Conservation (phyloP, 306 rosid species). For the Begonia peltatifolia region DNA sequence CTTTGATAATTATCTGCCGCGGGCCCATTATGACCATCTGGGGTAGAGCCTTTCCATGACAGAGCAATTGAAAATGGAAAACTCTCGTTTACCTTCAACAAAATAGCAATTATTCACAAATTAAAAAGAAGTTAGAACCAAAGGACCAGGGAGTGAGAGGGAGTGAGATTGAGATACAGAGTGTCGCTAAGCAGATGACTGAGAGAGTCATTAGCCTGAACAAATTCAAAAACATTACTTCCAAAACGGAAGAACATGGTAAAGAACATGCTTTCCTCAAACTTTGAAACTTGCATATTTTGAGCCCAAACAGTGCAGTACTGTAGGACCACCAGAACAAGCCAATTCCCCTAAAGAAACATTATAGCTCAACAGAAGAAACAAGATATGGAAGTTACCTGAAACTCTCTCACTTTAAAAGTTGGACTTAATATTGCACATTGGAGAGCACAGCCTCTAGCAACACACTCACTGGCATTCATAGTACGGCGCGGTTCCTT, state of each 20-base stretch:
- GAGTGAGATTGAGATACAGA: too few relatives aligned
- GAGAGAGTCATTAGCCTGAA: too few relatives aligned
- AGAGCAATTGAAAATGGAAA: constrained; percentile 65
- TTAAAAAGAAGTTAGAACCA: too few relatives aligned
- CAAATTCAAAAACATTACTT: too few relatives aligned
- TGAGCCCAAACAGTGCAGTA: too few relatives aligned
- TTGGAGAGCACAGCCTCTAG: constrained; percentile 82
- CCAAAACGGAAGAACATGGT: too few relatives aligned
- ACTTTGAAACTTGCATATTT: too few relatives aligned
- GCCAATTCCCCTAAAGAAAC: too few relatives aligned
- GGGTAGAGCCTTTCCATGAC: constrained; percentile 69
- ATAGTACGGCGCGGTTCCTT: constrained; percentile 96
- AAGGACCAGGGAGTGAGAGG: too few relatives aligned
- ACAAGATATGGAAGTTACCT: constrained; percentile 28
- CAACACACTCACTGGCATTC: constrained; percentile 97
- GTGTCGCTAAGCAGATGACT: too few relatives aligned
- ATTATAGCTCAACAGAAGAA: background rate
- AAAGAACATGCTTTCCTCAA: too few relatives aligned
- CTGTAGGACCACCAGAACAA: too few relatives aligned
- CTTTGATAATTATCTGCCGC: constrained; percentile 34
- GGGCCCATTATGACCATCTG: constrained; percentile 48
- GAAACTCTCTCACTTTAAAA: constrained; percentile 85
- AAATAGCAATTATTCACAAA: background rate
- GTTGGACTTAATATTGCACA: constrained; percentile 99
- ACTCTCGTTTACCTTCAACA: constrained; percentile 60